Evolutionary conservation across 2,329 filamentous ascomycete genomes (phyloP), one percentile per base, ranked within the genome.

Genomic region (Aspergillus thermomutatus): DNA sequence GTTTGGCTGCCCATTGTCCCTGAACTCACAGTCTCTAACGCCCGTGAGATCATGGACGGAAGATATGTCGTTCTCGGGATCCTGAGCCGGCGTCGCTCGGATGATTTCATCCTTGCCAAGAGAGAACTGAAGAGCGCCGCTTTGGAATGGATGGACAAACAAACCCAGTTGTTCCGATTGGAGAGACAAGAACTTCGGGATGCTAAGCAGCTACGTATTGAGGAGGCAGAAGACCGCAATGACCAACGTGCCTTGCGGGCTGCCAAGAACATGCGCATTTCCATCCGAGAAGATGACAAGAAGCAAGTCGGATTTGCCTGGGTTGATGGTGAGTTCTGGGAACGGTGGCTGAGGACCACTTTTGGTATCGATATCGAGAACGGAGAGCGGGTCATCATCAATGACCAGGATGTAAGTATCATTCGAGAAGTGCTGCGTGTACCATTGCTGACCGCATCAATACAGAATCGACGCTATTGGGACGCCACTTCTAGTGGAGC

Each of bases 261-360:
- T 46, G 95, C 94, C 37, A 99, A 99, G 81, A 88, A 86, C 62
- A 96, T 96, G 69, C 87, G 87, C 31, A 92, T 99, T 71, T 90
- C 92, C 66, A 95, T 97, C 85, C 89, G 93, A 66, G 89, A 89
- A 70, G 85, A 91, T 52, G 87, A 92, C 69, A 88, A 88, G 65
- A 96, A 93, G 73, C 90, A 96, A 71, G 92, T 97, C 45, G 85
- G 86, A 8, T 99, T 99, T 75, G 94, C 94, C 11, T 99, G 94
- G 94, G 91, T 97, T 11, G 94, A 99, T 71, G 92, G 92, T 51
- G 85, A 91, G 7, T 97, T 97, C 75, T 99, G 94, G 94, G 92
- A 97, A 75, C 85, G 93, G 60, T 99, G 94, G 94, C 86, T 99
- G 62, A 84, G 89, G 64, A 92, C 88, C n/a, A 97, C 93, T 0